Evolutionary conservation across 345 rosid genomes (phyloP).

Genomic region (Conringia planisiliqua): DNA sequence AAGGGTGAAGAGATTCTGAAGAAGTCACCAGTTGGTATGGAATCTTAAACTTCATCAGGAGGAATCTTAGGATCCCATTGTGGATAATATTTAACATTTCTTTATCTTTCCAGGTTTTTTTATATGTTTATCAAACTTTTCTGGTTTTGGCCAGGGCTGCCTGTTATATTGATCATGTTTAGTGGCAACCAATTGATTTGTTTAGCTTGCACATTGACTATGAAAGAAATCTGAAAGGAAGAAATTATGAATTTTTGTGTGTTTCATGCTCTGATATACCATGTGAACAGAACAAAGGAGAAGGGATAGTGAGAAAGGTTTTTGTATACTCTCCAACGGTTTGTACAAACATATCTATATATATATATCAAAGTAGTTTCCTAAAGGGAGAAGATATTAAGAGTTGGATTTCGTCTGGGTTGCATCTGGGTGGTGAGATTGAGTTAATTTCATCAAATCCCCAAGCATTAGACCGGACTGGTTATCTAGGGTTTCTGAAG

Average conservation of each 20-base stretch:
- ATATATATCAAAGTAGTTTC: no score
- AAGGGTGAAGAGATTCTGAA: background rate
- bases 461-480: no score
- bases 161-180: background rate
- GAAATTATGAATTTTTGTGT: background rate
- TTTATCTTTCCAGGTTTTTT: background rate
- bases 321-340: no score
- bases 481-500: no score
- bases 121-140: background rate
- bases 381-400: no score
- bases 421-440: no score
- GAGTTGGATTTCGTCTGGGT: no score
- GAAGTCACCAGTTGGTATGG: constrained; percentile 1
- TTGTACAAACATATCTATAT: no score
- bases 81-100: background rate
- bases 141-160: background rate
- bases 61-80: background rate
- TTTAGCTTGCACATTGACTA: background rate
- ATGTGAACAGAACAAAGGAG: no score
- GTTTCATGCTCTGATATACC: no score
- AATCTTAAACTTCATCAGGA: background rate
- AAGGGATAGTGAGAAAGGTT: no score
- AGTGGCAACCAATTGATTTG: background rate
- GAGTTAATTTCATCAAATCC: no score
- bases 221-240: background rate